Evolutionary conservation across 352 stramenopile genomes (phyloP).

Genomic region (Globisporangium canariense): DNA sequence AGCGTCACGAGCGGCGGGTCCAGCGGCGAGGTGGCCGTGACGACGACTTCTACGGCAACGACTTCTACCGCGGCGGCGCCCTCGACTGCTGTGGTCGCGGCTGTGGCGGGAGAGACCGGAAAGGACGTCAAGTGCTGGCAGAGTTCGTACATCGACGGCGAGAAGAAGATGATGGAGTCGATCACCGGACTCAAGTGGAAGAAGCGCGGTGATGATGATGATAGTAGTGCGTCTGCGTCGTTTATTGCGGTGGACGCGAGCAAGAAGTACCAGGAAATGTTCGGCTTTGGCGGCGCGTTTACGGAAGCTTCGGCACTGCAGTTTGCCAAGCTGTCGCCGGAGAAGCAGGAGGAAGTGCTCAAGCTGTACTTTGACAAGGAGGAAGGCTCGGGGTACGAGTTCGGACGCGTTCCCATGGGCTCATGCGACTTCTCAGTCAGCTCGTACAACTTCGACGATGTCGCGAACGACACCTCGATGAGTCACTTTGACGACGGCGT

Average conservation of each 20-base stretch:
- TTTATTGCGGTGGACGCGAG: conserved; percentile 51
- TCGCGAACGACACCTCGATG: conserved; percentile 62
- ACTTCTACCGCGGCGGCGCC: not conserved
- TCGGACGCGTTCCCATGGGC: conserved; percentile 90
- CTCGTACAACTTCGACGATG: conserved; percentile 89
- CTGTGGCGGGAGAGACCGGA: not conserved
- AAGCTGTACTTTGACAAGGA: conserved; percentile 86
- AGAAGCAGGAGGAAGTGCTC: conserved; percentile 82
- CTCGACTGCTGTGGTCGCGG: not conserved
- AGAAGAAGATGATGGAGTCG: conserved; percentile 65
- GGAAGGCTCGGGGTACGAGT: conserved; percentile 78
- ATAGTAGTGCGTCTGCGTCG: conserved; percentile 17
- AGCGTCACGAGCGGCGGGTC: conserved; percentile 17
- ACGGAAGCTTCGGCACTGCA: conserved; percentile 89
- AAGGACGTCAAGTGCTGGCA: conserved; percentile 49
- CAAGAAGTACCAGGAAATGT: conserved; percentile 69
- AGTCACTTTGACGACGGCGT: conserved; percentile 77
- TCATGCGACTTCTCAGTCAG: conserved; percentile 85
- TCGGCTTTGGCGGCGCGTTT: conserved; percentile 92
- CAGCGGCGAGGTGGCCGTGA: not conserved
- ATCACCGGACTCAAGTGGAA: conserved; percentile 47
- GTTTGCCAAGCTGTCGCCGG: conserved; percentile 72
- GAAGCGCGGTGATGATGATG: conserved; percentile 10
- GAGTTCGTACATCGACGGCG: conserved; percentile 56
- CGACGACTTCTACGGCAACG: not conserved